A percentile compares a stretch with the other conserved stretches of the same genome.
phyloP scores from a whole-genome alignment of 1,284 basidiomycete species.

The Hypsizygus ulmarius region DNA sequence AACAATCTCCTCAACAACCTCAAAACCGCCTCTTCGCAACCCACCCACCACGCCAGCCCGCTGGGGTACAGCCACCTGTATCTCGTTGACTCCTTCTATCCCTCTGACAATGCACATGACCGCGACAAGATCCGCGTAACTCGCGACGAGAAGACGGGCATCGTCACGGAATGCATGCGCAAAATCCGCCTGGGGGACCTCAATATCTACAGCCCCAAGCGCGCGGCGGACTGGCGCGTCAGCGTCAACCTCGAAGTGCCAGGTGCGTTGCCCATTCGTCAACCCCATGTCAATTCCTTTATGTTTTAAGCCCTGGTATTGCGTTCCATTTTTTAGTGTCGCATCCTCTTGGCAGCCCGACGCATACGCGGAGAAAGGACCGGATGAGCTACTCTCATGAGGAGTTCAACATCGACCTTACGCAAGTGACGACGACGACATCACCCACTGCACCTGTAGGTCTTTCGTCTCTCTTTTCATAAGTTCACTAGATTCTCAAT shows the following conservation, averaged over 20 bases:
- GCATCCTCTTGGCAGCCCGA: conserved; percentile 58
- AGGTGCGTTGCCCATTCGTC: conserved; percentile 39
- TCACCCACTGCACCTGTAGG: conserved; percentile 46
- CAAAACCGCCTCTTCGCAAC: conserved; percentile 52
- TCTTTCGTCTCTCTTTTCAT: conserved; percentile 9
- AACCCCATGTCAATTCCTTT: background rate
- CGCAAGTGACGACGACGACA: conserved; percentile 72
- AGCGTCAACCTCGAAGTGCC: conserved; percentile 87
- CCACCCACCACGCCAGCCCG: conserved; percentile 49
- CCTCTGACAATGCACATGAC: conserved; percentile 42
- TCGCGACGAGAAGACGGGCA: conserved; percentile 70
- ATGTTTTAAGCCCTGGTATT: conserved; percentile 4
- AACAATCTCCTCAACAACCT: conserved; percentile 84
- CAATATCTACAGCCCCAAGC: conserved; percentile 84
- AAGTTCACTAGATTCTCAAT: too few relatives aligned
- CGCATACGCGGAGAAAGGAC: conserved; percentile 78
- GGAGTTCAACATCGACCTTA: conserved; percentile 90
- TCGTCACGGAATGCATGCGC: conserved; percentile 64
- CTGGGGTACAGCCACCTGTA: conserved; percentile 78
- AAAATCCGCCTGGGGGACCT: conserved; percentile 87
- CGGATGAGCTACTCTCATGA: conserved; percentile 92
- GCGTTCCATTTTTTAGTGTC: conserved; percentile 37
- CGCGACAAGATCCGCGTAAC: conserved; percentile 83
- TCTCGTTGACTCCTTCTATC: conserved; percentile 83
- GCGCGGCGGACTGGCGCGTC: conserved; percentile 86